A percentile compares a stretch with the other conserved stretches of the same genome.
Evolutionary conservation across 108 stramenopile genomes (phyloP).

Genomic region (Skeletonema marinoi): DNA sequence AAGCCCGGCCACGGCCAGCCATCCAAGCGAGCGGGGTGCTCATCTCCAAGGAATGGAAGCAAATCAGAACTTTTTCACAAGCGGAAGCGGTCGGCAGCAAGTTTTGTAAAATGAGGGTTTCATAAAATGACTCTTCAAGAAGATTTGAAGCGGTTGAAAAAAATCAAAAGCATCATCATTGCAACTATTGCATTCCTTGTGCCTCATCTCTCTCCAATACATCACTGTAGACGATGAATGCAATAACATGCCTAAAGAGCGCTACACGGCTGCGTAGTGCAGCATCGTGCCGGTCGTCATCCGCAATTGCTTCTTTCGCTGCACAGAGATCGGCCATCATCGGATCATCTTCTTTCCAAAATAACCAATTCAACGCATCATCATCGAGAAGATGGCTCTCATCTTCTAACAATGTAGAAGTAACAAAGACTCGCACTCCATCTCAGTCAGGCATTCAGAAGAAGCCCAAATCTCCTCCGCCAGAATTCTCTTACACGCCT

Average conservation of each 20-base stretch:
- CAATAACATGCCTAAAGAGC: not conserved
- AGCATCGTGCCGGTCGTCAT: not conserved
- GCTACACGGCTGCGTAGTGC: conserved; percentile 3
- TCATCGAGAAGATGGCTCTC: conserved; percentile 30
- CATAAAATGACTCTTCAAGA: not conserved
- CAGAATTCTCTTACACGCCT: conserved; percentile 65
- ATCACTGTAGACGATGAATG: conserved; percentile 13
- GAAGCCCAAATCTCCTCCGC: conserved; percentile 29
- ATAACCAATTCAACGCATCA: not conserved
- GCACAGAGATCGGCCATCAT: not conserved
- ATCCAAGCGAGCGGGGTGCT: too few relatives aligned
- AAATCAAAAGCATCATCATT: not conserved
- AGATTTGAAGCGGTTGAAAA: too few relatives aligned
- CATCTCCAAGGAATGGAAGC: too few relatives aligned
- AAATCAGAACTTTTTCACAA: too few relatives aligned
- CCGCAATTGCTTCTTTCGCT: not conserved
- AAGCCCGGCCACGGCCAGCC: too few relatives aligned
- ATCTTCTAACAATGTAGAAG: conserved; percentile 25
- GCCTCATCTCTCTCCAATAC: too few relatives aligned
- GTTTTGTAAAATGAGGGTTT: not conserved
- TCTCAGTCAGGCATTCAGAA: conserved; percentile 7
- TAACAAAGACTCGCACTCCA: conserved; percentile 33
- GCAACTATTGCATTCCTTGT: not conserved
- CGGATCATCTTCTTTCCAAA: not conserved
- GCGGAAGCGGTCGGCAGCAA: not conserved